A percentile compares a stretch with the other conserved stretches of the same genome.
Evolutionary conservation across 176 grass and related monocot genomes (phyloP).

Genomic region (Hordeum vulgare): DNA sequence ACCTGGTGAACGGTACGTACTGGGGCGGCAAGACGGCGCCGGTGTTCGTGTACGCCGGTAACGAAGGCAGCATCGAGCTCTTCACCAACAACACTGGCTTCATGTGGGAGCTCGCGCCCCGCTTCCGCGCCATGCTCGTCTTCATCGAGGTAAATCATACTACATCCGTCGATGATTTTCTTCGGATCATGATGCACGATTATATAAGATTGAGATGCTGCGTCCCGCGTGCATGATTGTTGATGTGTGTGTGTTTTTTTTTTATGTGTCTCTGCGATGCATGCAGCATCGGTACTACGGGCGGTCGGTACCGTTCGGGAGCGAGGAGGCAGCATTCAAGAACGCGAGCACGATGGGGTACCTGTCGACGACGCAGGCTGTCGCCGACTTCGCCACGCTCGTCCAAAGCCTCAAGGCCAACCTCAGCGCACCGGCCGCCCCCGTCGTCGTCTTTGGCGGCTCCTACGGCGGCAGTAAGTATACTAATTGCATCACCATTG

Average conservation of each 20-base stretch:
- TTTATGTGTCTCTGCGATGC: not conserved
- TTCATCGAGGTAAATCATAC: conserved; percentile 61
- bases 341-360: conserved; percentile 38
- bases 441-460: conserved; percentile 44
- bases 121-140: conserved; percentile 44
- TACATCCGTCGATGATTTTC: not conserved
- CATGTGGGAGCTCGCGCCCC: conserved; percentile 53
- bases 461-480: conserved; percentile 61
- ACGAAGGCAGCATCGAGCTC: conserved; percentile 38
- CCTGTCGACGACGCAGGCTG: conserved; percentile 48
- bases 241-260: not conserved
- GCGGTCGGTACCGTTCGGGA: conserved; percentile 43
- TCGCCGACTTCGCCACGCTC: conserved; percentile 48
- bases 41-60: conserved; percentile 50
- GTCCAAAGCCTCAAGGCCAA: conserved; percentile 55
- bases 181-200: too few relatives aligned
- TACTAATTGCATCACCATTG: not conserved
- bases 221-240: not conserved
- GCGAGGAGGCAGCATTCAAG: conserved; percentile 10
- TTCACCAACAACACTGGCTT: conserved; percentile 46
- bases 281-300: conserved; percentile 67
- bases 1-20: conserved; percentile 46
- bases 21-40: conserved; percentile 41
- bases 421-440: conserved; percentile 25
- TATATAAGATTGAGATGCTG: not conserved